Percentiles rank a stretch among this genome's conserved stretches.
These are phyloP conservation scores for Boletus tylopilopsis DNA, from an alignment of 768 basidiomycete genomes.

Conservation along the genomic window DNA sequence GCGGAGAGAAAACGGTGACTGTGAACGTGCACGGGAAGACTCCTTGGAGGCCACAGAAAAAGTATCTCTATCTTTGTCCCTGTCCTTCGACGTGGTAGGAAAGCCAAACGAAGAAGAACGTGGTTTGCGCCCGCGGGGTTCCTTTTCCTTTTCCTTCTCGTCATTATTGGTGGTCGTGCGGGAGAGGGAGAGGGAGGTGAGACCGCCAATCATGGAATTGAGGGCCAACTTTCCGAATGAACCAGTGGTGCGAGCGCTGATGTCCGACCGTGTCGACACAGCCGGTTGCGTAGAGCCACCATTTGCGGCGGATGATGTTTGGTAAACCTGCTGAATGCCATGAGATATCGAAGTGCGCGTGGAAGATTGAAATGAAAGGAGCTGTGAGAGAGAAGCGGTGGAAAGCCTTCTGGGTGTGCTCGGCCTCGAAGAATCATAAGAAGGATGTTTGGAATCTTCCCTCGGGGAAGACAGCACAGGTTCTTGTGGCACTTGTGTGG, in stretches of 20 bases:
- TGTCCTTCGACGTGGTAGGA: conserved; percentile 30
- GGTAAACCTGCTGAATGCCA: conserved; percentile 18
- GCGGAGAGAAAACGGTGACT: conserved; percentile 77
- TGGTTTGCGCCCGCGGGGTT: conserved; percentile 46
- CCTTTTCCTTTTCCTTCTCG: conserved; percentile 42
- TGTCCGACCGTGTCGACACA: conserved; percentile 32
- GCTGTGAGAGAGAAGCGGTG: conserved; percentile 21
- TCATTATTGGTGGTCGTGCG: conserved; percentile 45
- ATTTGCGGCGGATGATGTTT: conserved; percentile 1
- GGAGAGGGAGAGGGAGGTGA: conserved; percentile 61
- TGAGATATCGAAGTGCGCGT: conserved; percentile 16
- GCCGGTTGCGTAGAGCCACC: conserved; percentile 7
- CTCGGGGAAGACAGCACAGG: conserved; percentile 14
- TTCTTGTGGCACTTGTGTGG: conserved; percentile 10
- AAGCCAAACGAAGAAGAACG: conserved; percentile 51
- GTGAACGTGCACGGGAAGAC: conserved; percentile 61
- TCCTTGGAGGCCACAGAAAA: conserved; percentile 45
- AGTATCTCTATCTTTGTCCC: conserved; percentile 31
- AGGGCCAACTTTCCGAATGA: conserved; percentile 64
- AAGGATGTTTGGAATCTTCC: conserved; percentile 11
- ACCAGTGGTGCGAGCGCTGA: conserved; percentile 34
- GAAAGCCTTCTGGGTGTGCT: conserved; percentile 23
- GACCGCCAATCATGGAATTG: conserved; percentile 66
- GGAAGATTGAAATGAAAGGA: conserved; percentile 24
- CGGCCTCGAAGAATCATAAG: conserved; percentile 14